Percentiles rank a stretch among this genome's conserved stretches.
Evolutionary conservation across 2,329 filamentous ascomycete species (phyloP).

Genomic region (Colletotrichum limetticola): DNA sequence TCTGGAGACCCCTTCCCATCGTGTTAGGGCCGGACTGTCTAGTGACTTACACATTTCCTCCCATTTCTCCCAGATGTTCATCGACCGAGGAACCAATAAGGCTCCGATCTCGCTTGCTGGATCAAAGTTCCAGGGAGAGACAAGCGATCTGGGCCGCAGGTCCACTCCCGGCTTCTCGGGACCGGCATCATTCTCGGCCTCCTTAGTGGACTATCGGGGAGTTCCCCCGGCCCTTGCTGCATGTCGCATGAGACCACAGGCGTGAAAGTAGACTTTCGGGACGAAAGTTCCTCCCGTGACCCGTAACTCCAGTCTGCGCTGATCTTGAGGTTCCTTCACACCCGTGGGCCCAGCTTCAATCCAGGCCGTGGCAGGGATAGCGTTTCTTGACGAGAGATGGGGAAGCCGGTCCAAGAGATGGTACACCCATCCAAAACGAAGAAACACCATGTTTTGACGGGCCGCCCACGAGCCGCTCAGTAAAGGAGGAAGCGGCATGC

Average conservation of each 20-base stretch:
- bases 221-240: constrained; percentile 13
- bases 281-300: constrained; percentile 1
- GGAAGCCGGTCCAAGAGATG: background rate
- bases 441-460: background rate
- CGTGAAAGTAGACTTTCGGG: background rate
- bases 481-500: background rate
- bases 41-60: background rate
- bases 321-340: constrained; percentile 11
- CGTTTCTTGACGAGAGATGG: background rate
- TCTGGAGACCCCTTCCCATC: background rate
- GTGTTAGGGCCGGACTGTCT: background rate
- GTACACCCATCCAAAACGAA: background rate
- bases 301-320: background rate
- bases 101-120: background rate
- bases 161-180: background rate
- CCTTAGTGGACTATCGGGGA: background rate
- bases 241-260: background rate
- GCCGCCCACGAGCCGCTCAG: background rate
- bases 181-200: background rate
- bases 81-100: background rate
- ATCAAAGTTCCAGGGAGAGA: too few relatives aligned
- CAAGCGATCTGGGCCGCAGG: too few relatives aligned
- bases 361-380: background rate
- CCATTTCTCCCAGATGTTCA: background rate
- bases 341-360: background rate